A percentile compares a stretch with the other conserved stretches of the same genome.
Evolutionary conservation across 345 rosid genomes (phyloP).

Genomic region (Euclidium syriacum): DNA sequence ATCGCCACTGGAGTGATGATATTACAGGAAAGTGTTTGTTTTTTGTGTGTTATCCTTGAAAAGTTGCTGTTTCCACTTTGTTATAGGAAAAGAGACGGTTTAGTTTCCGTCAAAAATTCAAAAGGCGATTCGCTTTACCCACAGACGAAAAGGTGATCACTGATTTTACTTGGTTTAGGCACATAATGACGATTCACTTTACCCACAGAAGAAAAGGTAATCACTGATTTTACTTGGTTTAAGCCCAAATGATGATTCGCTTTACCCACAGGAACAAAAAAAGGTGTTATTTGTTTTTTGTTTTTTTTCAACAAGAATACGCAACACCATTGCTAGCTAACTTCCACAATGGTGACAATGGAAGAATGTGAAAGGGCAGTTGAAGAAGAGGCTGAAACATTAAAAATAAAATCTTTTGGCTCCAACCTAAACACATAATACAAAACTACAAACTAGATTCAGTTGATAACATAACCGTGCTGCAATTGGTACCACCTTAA

Average conservation of each 20-base stretch:
- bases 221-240: neutral
- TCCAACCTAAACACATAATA: too few relatives aligned
- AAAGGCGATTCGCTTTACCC: constrained; percentile 2
- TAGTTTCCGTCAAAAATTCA: neutral
- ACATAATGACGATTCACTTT: constrained; percentile 5
- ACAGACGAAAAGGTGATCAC: neutral
- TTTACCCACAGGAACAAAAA: neutral
- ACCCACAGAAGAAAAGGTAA: neutral
- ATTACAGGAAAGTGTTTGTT: neutral
- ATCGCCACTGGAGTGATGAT: neutral
- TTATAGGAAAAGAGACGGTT: neutral
- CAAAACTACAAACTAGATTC: too few relatives aligned
- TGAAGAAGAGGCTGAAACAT: neutral
- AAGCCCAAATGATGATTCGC: constrained; percentile 1
- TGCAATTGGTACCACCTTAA: too few relatives aligned
- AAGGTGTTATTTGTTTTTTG: too few relatives aligned
- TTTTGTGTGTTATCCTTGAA: too few relatives aligned
- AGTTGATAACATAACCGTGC: too few relatives aligned
- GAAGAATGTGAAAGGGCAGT: neutral
- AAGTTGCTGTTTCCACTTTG: neutral
- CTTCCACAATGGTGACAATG: neutral
- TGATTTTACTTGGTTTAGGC: neutral
- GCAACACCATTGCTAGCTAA: neutral
- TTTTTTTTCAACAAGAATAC: too few relatives aligned
- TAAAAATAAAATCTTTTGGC: neutral